Evolutionary conservation across 345 rosid genomes (phyloP).

Genomic region (Lepidium sativum): DNA sequence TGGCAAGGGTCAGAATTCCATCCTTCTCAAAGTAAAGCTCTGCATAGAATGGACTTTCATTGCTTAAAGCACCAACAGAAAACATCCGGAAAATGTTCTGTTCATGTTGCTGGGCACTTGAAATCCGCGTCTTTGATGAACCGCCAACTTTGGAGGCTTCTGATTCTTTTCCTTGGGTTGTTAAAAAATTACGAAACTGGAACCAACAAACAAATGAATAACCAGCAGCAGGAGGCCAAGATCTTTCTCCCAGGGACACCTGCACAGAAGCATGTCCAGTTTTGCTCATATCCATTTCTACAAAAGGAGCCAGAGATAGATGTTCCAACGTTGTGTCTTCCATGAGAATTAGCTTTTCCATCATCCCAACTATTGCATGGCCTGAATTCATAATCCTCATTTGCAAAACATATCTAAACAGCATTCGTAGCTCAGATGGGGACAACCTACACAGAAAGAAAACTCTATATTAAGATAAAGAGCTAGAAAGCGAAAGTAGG

Average conservation of each 20-base stretch:
- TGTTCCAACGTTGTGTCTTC: slow-evolving; percentile 75
- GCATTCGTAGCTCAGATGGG: slow-evolving; percentile 77
- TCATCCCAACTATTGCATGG: slow-evolving; percentile 74
- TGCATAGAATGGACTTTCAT: slow-evolving; percentile 66
- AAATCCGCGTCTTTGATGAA: slow-evolving; percentile 43
- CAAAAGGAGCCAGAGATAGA: slow-evolving; percentile 88
- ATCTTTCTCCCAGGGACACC: slow-evolving; percentile 97
- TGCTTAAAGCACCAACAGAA: slow-evolving; percentile 85
- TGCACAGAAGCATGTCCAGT: slow-evolving; percentile 93
- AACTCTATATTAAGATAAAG: slow-evolving; percentile 11
- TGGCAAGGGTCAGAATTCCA: slow-evolving; percentile 90
- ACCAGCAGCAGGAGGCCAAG: slow-evolving; percentile 99
- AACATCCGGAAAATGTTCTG: slow-evolving; percentile 62
- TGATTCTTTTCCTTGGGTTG: slow-evolving; percentile 52
- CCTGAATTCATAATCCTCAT: slow-evolving; percentile 76
- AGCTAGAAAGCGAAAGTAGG: slow-evolving; percentile 6
- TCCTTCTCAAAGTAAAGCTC: slow-evolving; percentile 94
- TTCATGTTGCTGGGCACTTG: slow-evolving; percentile 50
- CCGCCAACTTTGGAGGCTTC: slow-evolving; percentile 52
- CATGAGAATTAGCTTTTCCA: slow-evolving; percentile 85
- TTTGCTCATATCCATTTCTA: slow-evolving; percentile 95
- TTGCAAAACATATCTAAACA: slow-evolving; percentile 78
- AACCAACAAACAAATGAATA: slow-evolving; percentile 99
- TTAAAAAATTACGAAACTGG: slow-evolving; percentile 70
- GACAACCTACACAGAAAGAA: slow-evolving; percentile 70